These are phyloP conservation scores for Leersia perrieri DNA, from an alignment of 176 grass and related monocot species.

Conservation along the genomic window DNA sequence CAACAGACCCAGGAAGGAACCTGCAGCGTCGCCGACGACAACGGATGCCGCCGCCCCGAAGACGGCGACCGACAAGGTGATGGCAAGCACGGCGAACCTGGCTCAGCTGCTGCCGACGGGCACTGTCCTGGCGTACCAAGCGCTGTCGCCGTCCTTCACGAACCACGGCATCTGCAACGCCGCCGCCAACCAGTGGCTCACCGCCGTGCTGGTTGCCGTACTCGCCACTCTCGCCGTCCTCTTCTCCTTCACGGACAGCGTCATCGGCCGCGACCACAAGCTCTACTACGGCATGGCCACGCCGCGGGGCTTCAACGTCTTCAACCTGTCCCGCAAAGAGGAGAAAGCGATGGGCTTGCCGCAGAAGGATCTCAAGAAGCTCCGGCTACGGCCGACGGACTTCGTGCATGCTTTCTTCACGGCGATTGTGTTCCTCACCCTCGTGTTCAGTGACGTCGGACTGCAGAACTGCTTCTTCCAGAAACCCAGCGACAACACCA, in stretches of 20 bases:
- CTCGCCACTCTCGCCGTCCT: background rate
- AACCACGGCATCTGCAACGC: slow-evolving; percentile 29
- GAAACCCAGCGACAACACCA: background rate
- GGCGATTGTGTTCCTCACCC: slow-evolving; percentile 27
- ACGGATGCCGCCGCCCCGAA: background rate
- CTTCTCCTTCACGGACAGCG: slow-evolving; percentile 41
- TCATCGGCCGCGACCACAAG: slow-evolving; percentile 38
- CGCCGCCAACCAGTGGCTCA: slow-evolving; percentile 8
- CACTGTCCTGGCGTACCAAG: slow-evolving; percentile 53
- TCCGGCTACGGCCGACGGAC: background rate
- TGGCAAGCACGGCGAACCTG: slow-evolving; percentile 20
- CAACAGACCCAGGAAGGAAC: background rate
- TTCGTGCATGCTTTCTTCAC: slow-evolving; percentile 33
- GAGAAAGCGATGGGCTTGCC: background rate
- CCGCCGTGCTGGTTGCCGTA: background rate
- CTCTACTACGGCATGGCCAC: slow-evolving; percentile 50
- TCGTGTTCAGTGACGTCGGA: slow-evolving; percentile 29
- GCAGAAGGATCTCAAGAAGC: background rate
- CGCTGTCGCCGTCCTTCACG: slow-evolving; percentile 54
- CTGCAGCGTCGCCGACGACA: background rate
- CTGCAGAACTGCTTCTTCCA: slow-evolving; percentile 31
- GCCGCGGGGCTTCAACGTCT: background rate
- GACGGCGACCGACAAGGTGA: slow-evolving; percentile 11
- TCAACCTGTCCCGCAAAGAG: slow-evolving; percentile 21
- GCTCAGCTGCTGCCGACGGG: slow-evolving; percentile 34